Conservation (phyloP, 371 early-diverging fungal genomes). For the Mortierella polycephala region DNA sequence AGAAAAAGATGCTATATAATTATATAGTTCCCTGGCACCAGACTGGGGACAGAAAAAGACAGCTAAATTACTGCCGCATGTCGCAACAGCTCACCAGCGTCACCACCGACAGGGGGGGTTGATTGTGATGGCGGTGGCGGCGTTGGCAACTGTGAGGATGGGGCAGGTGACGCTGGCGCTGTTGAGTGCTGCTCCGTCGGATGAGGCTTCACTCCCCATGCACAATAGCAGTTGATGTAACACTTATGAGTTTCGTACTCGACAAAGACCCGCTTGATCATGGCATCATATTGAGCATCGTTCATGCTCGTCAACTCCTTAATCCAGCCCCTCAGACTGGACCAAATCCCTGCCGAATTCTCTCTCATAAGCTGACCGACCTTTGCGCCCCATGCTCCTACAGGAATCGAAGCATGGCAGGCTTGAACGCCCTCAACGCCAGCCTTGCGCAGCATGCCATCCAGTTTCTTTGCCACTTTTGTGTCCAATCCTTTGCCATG, state of each 20-base stretch:
- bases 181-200: conserved; percentile 15
- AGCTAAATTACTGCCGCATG: conserved; percentile 16
- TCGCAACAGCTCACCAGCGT: not conserved
- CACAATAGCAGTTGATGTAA: conserved; percentile 51
- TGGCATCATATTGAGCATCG: conserved; percentile 44
- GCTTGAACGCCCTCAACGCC: conserved; percentile 48
- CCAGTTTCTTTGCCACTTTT: conserved; percentile 58
- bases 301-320: conserved; percentile 42
- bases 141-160: not conserved
- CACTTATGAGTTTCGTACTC: conserved; percentile 46
- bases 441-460: conserved; percentile 39
- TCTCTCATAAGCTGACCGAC: conserved; percentile 52
- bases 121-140: not conserved
- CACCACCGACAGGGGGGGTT: not conserved
- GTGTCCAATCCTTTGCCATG: conserved; percentile 60
- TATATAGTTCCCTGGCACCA: too few species aligned
- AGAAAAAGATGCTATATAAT: not conserved
- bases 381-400: conserved; percentile 53
- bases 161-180: conserved; percentile 1
- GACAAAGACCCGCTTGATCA: conserved; percentile 38
- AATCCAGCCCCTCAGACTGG: conserved; percentile 43
- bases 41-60: too few species aligned
- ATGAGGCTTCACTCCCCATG: conserved; percentile 50
- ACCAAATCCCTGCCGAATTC: conserved; percentile 44
- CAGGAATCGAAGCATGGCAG: conserved; percentile 42